A percentile compares a stretch with the other conserved stretches of the same genome.
Evolutionary conservation across 768 basidiomycete species (phyloP).

Genomic region (Serendipita sp.): DNA sequence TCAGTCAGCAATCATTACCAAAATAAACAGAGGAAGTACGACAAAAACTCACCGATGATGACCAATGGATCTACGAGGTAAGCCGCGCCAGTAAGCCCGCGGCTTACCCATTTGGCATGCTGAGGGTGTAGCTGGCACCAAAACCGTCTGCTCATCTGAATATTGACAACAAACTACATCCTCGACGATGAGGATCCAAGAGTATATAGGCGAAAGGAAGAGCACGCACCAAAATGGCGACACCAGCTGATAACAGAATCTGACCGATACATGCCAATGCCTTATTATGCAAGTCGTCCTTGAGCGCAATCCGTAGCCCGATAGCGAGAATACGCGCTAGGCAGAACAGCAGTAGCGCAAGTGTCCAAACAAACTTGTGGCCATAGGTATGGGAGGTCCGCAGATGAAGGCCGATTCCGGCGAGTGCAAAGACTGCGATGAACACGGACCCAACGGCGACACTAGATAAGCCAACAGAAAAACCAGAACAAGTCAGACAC

Average conservation of each 20-base stretch:
- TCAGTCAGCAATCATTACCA: background rate
- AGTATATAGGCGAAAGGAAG: background rate
- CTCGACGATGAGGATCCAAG: background rate
- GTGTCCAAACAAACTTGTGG: background rate
- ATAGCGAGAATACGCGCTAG: background rate
- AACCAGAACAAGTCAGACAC: background rate
- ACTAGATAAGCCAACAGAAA: background rate
- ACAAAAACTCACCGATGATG: background rate
- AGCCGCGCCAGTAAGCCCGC: background rate
- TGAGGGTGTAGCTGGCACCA: background rate
- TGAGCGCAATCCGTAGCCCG: background rate
- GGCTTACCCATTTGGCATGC: background rate
- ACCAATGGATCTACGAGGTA: background rate
- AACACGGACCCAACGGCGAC: background rate
- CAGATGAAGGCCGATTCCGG: background rate
- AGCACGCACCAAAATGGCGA: background rate
- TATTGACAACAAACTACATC: background rate
- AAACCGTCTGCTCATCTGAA: constrained; percentile 2
- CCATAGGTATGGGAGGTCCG: background rate
- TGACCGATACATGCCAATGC: constrained; percentile 3
- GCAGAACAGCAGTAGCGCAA: background rate
- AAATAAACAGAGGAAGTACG: background rate
- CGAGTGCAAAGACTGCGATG: background rate
- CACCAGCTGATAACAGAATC: background rate
- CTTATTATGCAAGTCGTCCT: background rate